These are phyloP conservation scores for Colletotrichum echinochloae DNA, from an alignment of 2,329 filamentous ascomycete species.

Conservation along the genomic window DNA sequence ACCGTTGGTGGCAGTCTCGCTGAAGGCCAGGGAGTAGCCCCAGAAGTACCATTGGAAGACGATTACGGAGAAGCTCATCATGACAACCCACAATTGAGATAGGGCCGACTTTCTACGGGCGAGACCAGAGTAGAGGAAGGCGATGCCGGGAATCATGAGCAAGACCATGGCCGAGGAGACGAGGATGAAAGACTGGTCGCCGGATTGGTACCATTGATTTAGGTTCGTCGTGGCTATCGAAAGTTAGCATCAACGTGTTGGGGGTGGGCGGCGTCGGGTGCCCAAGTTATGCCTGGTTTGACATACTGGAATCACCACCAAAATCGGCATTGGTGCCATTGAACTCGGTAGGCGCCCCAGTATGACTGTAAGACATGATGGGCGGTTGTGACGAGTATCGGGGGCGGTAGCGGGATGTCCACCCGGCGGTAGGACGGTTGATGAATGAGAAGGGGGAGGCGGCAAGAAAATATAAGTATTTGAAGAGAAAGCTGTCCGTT, in stretches of 20 bases:
- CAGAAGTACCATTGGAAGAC: slow-evolving; percentile 99
- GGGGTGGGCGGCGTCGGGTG: neutral
- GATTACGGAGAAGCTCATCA: slow-evolving; percentile 91
- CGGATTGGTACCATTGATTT: slow-evolving; percentile 94
- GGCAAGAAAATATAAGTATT: slow-evolving; percentile 20
- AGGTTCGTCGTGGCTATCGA: slow-evolving; percentile 81
- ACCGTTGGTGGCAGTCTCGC: slow-evolving; percentile 81
- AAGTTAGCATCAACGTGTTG: slow-evolving; percentile 11
- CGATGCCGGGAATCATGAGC: slow-evolving; percentile 96
- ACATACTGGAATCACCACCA: slow-evolving; percentile 85
- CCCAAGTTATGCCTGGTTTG: slow-evolving; percentile 13
- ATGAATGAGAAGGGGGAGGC: slow-evolving; percentile 5
- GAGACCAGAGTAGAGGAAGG: slow-evolving; percentile 96
- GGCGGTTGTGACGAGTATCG: slow-evolving; percentile 27
- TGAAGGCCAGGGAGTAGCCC: slow-evolving; percentile 97
- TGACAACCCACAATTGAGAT: slow-evolving; percentile 96
- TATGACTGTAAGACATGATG: slow-evolving; percentile 70
- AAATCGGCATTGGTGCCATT: slow-evolving; percentile 73
- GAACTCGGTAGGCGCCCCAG: slow-evolving; percentile 69
- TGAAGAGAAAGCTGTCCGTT: slow-evolving; percentile 35
- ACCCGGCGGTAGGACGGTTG: slow-evolving; percentile 19
- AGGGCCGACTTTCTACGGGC: slow-evolving; percentile 98
- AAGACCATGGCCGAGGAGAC: slow-evolving; percentile 91
- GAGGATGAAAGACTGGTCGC: slow-evolving; percentile 95
- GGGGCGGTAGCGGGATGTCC: slow-evolving; percentile 29